A percentile compares a stretch with the other conserved stretches of the same genome.
phyloP scores from a whole-genome alignment of 306 rosid species.

The Geum urbanum region DNA sequence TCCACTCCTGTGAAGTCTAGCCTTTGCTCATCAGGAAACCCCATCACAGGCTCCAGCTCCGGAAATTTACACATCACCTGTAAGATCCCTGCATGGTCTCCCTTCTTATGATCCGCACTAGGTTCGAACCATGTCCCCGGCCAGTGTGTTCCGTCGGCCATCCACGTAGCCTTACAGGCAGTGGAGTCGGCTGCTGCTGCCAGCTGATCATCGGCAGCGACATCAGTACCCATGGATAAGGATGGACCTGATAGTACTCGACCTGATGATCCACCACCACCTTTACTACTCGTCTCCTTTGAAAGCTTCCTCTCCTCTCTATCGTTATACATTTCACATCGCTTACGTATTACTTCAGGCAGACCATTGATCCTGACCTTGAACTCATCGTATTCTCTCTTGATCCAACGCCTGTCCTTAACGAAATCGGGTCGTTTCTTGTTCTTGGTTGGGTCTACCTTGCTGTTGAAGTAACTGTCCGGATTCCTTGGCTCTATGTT shows the following conservation, averaged over 20 bases:
- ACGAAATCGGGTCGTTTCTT: constrained; percentile 71
- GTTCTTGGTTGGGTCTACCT: constrained; percentile 73
- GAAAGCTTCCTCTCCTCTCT: constrained; percentile 54
- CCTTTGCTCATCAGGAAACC: constrained; percentile 48
- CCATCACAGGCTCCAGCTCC: constrained; percentile 59
- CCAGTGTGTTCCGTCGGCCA: constrained; percentile 94
- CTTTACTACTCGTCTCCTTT: constrained; percentile 35
- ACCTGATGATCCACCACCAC: constrained; percentile 4
- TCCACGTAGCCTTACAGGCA: constrained; percentile 64
- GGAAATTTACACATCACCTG: constrained; percentile 72
- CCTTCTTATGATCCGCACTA: constrained; percentile 57
- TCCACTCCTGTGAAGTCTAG: constrained; percentile 76
- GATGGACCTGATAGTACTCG: constrained; percentile 18
- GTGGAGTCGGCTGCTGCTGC: neutral
- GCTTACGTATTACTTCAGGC: constrained; percentile 46
- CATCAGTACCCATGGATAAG: neutral
- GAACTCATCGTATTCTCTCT: constrained; percentile 88
- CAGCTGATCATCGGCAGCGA: neutral
- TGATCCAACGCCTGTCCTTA: constrained; percentile 83
- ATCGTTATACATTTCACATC: constrained; percentile 46
- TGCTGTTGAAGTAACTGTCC: constrained; percentile 66
- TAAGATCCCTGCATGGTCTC: constrained; percentile 81
- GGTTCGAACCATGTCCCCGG: constrained; percentile 71
- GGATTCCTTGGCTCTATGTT: constrained; percentile 78
- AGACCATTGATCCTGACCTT: constrained; percentile 85